phyloP scores from a whole-genome alignment of 1,139 yeast species.

The Diutina siamensis region DNA sequence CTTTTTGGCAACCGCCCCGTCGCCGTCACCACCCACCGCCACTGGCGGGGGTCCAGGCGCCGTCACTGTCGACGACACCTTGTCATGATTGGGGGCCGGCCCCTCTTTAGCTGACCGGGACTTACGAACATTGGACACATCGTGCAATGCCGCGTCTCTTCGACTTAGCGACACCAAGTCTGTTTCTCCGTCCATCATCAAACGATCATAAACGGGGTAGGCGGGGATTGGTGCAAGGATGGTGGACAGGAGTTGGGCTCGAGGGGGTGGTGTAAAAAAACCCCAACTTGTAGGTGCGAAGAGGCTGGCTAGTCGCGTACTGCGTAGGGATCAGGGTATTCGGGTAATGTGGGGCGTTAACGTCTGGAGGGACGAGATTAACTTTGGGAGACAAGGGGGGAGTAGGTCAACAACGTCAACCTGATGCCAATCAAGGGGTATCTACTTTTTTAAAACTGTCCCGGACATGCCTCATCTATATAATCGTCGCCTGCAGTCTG shows the following conservation, averaged over 20 bases:
- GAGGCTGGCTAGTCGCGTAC: not conserved
- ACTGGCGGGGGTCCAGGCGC: too few species aligned
- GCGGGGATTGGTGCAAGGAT: not conserved
- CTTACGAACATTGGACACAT: constrained; percentile 4
- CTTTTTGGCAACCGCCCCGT: too few species aligned
- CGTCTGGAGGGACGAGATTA: too few species aligned
- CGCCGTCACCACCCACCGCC: too few species aligned
- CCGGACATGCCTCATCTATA: too few species aligned
- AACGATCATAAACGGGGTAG: not conserved
- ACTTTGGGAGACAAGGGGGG: too few species aligned
- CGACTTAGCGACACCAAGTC: not conserved
- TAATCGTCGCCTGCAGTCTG: not conserved
- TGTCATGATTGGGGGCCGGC: not conserved
- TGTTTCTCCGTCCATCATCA: not conserved
- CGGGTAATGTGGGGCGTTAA: too few species aligned
- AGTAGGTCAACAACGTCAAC: too few species aligned
- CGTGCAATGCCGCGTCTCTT: not conserved
- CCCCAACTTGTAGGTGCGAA: not conserved
- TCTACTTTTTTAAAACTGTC: too few species aligned
- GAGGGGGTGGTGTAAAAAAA: not conserved
- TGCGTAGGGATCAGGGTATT: not conserved
- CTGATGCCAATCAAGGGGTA: too few species aligned
- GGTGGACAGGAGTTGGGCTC: not conserved
- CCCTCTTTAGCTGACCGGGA: constrained; percentile 1
- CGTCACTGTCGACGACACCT: not conserved